A percentile compares a stretch with the other conserved stretches of the same genome.
phyloP scores from a whole-genome alignment of 495 filamentous ascomycete genomes.

The Aspergillus hancockii region DNA sequence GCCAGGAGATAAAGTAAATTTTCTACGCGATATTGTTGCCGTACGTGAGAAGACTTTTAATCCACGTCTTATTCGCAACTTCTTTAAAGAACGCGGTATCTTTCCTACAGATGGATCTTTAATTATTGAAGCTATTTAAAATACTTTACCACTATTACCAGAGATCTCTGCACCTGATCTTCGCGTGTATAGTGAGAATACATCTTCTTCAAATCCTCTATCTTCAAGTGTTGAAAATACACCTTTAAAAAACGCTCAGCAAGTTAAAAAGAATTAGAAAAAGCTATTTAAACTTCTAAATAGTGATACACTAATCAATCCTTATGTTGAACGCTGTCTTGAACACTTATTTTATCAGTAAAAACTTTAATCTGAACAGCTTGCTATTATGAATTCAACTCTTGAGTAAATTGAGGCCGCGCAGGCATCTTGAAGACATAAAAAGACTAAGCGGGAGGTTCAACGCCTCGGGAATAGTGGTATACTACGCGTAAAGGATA shows the following conservation, averaged over 20 bases:
- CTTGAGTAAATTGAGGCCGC: background rate
- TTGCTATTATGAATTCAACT: background rate
- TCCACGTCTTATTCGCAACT: background rate
- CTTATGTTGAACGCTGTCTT: background rate
- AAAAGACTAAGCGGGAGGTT: background rate
- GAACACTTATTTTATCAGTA: background rate
- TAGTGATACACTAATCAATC: background rate
- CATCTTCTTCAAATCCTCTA: background rate
- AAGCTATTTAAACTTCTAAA: background rate
- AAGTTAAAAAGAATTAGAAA: slow-evolving; percentile 1
- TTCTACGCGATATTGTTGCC: background rate
- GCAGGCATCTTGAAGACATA: background rate
- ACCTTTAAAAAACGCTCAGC: background rate
- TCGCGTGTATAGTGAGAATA: background rate
- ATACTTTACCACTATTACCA: background rate
- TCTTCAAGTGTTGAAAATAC: slow-evolving; percentile 8
- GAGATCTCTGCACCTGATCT: slow-evolving; percentile 1
- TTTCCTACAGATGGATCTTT: background rate
- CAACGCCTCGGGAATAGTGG: background rate
- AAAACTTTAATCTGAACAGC: background rate
- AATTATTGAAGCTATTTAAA: slow-evolving; percentile 6
- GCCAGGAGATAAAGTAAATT: slow-evolving; percentile 6
- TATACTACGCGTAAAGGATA: background rate
- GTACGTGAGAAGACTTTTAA: background rate
- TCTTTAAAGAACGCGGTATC: slow-evolving; percentile 7